A percentile compares a stretch with the other conserved stretches of the same genome.
Conservation (phyloP, 1,284 basidiomycete genomes). For the Naganishia sp. region DNA sequence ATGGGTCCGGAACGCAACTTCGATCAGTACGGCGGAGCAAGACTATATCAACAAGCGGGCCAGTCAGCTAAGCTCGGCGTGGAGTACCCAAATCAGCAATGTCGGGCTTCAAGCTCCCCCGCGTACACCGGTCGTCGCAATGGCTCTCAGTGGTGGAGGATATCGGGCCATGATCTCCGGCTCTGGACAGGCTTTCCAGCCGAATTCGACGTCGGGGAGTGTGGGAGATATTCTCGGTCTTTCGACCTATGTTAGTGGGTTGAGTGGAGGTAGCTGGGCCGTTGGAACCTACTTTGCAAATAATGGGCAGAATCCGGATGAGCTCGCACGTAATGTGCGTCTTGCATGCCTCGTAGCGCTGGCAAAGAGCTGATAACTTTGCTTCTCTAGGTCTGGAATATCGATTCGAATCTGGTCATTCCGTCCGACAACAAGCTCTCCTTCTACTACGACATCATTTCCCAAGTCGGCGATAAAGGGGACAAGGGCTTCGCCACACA, state of each 20-base stretch:
- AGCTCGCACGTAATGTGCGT: constrained; percentile 46
- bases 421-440: constrained; percentile 51
- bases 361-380: background rate
- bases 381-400: constrained; percentile 49
- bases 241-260: constrained; percentile 49
- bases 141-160: constrained; percentile 56
- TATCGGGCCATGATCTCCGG: constrained; percentile 55
- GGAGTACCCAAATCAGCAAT: constrained; percentile 39
- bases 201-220: constrained; percentile 27
- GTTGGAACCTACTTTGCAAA: constrained; percentile 50
- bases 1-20: constrained; percentile 46
- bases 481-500: constrained; percentile 49
- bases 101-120: constrained; percentile 43
- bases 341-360: background rate
- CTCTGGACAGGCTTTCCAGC: constrained; percentile 31
- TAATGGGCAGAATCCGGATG: constrained; percentile 43
- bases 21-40: constrained; percentile 42
- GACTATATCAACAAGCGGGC: constrained; percentile 41
- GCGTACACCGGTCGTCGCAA: constrained; percentile 51
- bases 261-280: constrained; percentile 52
- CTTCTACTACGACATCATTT: constrained; percentile 53
- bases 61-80: constrained; percentile 37
- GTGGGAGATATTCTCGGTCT: constrained; percentile 31
- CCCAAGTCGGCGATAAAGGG: constrained; percentile 48
- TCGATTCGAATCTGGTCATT: constrained; percentile 55